Evolutionary conservation across 1,284 basidiomycete genomes (phyloP), one percentile per base, ranked within the genome.

Genomic region (Sporisorium sorghi): DNA sequence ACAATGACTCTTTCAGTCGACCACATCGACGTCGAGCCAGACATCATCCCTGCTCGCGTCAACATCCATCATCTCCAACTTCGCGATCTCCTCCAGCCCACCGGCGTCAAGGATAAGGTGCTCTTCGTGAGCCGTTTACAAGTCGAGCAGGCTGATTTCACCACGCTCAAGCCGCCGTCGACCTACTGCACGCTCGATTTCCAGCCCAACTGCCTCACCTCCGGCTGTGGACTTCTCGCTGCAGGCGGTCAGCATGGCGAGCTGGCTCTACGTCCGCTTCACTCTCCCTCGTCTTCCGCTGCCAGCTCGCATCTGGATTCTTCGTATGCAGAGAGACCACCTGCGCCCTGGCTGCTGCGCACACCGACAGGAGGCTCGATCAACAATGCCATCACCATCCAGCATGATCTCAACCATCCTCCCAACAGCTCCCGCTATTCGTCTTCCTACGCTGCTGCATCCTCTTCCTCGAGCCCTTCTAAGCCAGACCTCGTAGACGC

Each of bases 231-330:
- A 17, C 87, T 94, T n/a, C 85, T 94, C 17, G 93, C 92, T 28
- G 90, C 90, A 5, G 93, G 92, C 63, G 93, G 93, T 3, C 91
- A 92, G 82, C 89, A 91, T 12, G 89, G 91, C 4, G 91, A 94
- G 80, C 87, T 94, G 1, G 90, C 92, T 57, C 86, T 93, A 23
- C 90, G 90, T 2, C 76, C 76, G 14, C 85, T 90, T 11, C 88
- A 88, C 43, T 59, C 63, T 60, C 63, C 72, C 3, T 51, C 60
- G 6, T 46, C 43, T 4, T 47, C 37, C 17, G 55, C 58, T 8
- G 40, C 61, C 0, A 47, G 56, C 35, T 49, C 53, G 21, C 64
- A 63, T 7, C 53, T 51, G n/a, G 52, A 59, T 35, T 21, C 28
- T 8, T 49, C 57, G 12, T 50, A 48, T 14, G 47, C 44, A 17